Base-by-base conservation (phyloP, 371 early-diverging fungal genomes). In the Entomophthora muscae region DNA sequence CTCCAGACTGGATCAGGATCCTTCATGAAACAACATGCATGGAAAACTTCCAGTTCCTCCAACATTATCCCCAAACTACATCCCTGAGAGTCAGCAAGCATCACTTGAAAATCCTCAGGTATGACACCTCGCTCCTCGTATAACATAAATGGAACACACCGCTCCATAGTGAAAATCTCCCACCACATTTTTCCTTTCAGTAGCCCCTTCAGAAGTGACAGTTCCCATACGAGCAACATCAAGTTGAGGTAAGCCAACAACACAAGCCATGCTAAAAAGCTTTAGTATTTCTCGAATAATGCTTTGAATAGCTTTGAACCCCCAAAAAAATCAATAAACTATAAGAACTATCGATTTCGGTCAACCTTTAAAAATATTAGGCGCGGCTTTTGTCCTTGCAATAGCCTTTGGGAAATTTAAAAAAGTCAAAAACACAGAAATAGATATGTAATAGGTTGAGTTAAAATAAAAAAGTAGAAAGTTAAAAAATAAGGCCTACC, bases 91-190 rank as follows among this genome's bases (percentile, higher is more conserved):
- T 57, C 57, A 17, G 57, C 57, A 23, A 57, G 24, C 57, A 57
- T 57, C 29, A 57, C 57, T 7, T 23, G 57, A 10, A 57, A 57
- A 3, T 31, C 57, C 5, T 13, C 12, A 22, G 27, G 28, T 22
- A 57, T 57, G 28, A 57, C 31, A 26, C 12, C 13, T 5, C 57
- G 30, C 13, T 57, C 57, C 3, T 12, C 22, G 29, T 57, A 57
- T 13, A 57, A 31, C 57, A 57, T 57, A 3, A 57, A 57, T 5
- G 57, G 28, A n/a, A 31, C 10, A 28, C 57, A 57, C 26, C 57
- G 24, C 21, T 57, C 57, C 3, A 57, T 57, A 24, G 57, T 57
- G 29, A 57, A 3, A 5, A 57, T 57, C n/a, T 57, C 57, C 57
- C 57, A 57, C 57, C 57, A 57, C 2, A 57, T 31, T 57, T n/a